Percentiles rank a stretch among this genome's conserved stretches.
Conservation (phyloP, 768 basidiomycete genomes). For the Sistotremastrum suecicum region DNA sequence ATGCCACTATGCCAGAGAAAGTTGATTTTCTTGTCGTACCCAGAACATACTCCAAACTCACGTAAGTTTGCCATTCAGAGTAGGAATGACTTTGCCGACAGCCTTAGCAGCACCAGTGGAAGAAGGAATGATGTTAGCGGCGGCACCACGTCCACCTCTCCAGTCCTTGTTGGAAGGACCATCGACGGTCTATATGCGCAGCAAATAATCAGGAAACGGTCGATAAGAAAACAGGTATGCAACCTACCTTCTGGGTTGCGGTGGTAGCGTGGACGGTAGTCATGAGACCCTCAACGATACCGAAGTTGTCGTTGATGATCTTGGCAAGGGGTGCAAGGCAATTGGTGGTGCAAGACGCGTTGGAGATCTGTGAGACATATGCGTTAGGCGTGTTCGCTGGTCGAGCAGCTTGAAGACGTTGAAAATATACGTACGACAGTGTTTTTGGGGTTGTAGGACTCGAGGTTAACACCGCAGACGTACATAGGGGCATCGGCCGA, state of each 20-base stretch:
- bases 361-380: conserved; percentile 55
- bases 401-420: neutral
- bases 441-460: conserved; percentile 78
- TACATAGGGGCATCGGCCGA: conserved; percentile 96
- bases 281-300: conserved; percentile 95
- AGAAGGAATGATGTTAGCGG: conserved; percentile 98
- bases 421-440: conserved; percentile 46
- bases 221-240: too few relatives aligned
- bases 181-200: conserved; percentile 49
- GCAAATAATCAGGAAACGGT: too few relatives aligned
- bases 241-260: conserved; percentile 59
- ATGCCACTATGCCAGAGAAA: conserved; percentile 45
- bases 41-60: conserved; percentile 22
- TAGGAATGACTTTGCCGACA: conserved; percentile 95
- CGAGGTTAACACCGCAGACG: conserved; percentile 91
- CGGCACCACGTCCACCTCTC: conserved; percentile 92
- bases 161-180: conserved; percentile 93
- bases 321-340: conserved; percentile 99
- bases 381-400: neutral
- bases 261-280: conserved; percentile 96
- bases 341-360: conserved; percentile 99
- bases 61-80: conserved; percentile 96
- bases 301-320: conserved; percentile 93
- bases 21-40: conserved; percentile 2
- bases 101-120: conserved; percentile 99